Evolutionary conservation across 2,329 filamentous ascomycete species (phyloP).

Genomic region (Escovopsis weberi): DNA sequence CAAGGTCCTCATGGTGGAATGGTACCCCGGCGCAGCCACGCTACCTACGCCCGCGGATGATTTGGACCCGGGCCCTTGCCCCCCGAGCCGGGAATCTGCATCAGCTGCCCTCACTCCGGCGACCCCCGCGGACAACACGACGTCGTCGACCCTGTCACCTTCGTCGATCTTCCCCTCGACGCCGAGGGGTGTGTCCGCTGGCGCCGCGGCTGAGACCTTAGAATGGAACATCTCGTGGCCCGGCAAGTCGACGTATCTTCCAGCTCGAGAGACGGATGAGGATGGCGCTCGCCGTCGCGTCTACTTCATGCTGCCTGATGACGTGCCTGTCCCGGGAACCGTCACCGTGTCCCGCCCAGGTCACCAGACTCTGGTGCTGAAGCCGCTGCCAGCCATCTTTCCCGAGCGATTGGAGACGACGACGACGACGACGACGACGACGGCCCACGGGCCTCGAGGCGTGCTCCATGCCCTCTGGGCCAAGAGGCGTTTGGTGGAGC

Average conservation of each 20-base stretch:
- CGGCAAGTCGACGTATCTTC: conserved; percentile 59
- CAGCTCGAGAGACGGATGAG: conserved; percentile 31
- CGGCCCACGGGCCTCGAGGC: conserved; percentile 48
- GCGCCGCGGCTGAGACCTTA: conserved; percentile 8
- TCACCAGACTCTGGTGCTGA: conserved; percentile 39
- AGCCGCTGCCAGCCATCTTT: conserved; percentile 78
- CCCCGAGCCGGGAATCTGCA: neutral
- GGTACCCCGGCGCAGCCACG: conserved; percentile 37
- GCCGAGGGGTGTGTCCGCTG: neutral
- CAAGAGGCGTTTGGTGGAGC: conserved; percentile 60
- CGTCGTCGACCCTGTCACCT: too few relatives aligned
- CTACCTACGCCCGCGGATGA: conserved; percentile 7
- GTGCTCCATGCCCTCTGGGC: conserved; percentile 87
- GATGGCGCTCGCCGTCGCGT: conserved; percentile 40
- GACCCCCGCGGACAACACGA: too few relatives aligned
- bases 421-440: conserved; percentile 30
- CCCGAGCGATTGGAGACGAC: conserved; percentile 58
- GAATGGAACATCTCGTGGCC: conserved; percentile 73
- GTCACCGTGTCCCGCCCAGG: conserved; percentile 45
- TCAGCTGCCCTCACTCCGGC: neutral
- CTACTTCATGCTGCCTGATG: conserved; percentile 69
- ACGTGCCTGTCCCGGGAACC: conserved; percentile 54
- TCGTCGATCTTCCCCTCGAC: neutral
- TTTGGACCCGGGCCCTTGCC: conserved; percentile 3
- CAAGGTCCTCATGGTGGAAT: conserved; percentile 88